A percentile compares a stretch with the other conserved stretches of the same genome.
Evolutionary conservation across 2,329 filamentous ascomycete species (phyloP).

Genomic region (Nigrograna mackinnonii): DNA sequence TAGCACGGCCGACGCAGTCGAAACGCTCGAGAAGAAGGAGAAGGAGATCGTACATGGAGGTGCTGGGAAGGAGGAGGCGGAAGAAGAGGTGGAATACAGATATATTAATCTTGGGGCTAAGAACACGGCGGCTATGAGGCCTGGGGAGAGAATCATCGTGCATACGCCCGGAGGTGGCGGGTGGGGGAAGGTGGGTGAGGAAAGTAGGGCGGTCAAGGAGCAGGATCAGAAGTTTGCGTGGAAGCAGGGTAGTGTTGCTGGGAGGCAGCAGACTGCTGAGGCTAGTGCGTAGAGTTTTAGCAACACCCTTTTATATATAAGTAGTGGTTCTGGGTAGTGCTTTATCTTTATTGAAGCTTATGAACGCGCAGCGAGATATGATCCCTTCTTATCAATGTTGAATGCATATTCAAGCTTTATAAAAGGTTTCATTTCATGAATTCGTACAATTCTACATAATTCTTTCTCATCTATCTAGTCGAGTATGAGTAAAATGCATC

Average conservation of each 20-base stretch:
- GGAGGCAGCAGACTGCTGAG: slow-evolving; percentile 57
- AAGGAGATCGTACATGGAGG: slow-evolving; percentile 9
- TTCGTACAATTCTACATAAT: no score
- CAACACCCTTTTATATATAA: no score
- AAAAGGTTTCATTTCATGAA: no score
- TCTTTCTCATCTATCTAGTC: no score
- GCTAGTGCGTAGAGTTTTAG: slow-evolving; percentile 40
- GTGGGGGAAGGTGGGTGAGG: slow-evolving; percentile 67
- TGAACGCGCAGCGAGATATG: no score
- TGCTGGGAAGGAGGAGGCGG: slow-evolving; percentile 21
- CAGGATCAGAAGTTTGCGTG: slow-evolving; percentile 64
- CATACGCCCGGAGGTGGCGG: slow-evolving; percentile 79
- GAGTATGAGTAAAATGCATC: no score
- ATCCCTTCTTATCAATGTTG: no score
- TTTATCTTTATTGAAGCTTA: no score
- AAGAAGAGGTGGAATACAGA: slow-evolving; percentile 58
- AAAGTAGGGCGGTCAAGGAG: slow-evolving; percentile 53
- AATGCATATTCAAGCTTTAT: no score
- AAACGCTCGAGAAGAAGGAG: slow-evolving; percentile 33
- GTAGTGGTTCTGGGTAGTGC: no score
- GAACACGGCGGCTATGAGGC: slow-evolving; percentile 76
- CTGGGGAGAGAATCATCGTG: slow-evolving; percentile 78
- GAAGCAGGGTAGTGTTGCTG: slow-evolving; percentile 63
- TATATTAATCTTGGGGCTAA: slow-evolving; percentile 76
- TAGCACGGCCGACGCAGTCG: slow-evolving; percentile 51